A percentile compares a stretch with the other conserved stretches of the same genome.
Evolutionary conservation across 306 rosid species (phyloP).

Genomic region (Styphnolobium japonicum): DNA sequence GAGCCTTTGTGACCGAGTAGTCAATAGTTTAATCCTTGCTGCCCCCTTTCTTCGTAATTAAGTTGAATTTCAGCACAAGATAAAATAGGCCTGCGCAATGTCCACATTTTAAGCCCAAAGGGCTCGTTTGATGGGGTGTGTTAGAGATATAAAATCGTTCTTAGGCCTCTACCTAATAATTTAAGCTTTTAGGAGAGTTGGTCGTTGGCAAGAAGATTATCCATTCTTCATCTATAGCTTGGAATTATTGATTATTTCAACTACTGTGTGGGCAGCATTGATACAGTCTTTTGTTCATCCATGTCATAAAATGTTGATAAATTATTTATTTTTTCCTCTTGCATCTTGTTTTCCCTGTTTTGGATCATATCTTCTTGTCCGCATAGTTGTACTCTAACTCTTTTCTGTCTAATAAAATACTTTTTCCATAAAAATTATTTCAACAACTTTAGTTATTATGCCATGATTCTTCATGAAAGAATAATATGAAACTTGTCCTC

Average conservation of each 20-base stretch:
- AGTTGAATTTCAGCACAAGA: not conserved
- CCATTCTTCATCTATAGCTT: not conserved
- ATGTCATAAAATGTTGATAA: not conserved
- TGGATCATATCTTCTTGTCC: slow-evolving; percentile 10
- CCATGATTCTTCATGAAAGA: not conserved
- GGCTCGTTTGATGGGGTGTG: no score
- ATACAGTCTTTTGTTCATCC: slow-evolving; percentile 2
- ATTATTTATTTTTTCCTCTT: not conserved
- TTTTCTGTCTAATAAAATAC: not conserved
- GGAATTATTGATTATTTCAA: not conserved
- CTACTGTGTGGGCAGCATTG: not conserved
- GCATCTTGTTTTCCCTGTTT: slow-evolving; percentile 1
- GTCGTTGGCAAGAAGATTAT: not conserved
- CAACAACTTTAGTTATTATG: not conserved
- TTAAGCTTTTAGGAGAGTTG: slow-evolving; percentile 4
- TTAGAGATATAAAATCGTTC: not conserved
- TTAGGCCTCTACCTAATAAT: not conserved
- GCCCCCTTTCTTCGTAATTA: no score
- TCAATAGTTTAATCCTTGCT: no score
- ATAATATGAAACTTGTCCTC: not conserved
- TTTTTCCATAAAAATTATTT: not conserved
- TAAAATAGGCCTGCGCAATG: not conserved
- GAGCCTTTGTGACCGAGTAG: no score
- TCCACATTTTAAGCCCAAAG: not conserved
- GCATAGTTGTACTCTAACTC: not conserved